Evolutionary conservation across 106 monocot genomes (phyloP).

Genomic region (Agapanthus africanus): DNA sequence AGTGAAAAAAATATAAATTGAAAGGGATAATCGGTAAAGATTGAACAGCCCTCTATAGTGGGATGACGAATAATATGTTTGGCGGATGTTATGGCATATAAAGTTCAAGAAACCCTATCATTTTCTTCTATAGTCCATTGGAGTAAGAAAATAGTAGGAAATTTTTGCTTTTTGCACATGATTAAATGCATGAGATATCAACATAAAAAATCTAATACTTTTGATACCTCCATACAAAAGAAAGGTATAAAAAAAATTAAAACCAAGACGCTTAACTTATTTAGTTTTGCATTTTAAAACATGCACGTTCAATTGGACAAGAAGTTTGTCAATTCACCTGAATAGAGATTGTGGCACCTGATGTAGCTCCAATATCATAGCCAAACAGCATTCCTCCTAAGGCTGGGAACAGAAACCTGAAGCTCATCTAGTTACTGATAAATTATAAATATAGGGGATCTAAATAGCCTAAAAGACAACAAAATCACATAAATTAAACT

Average conservation of each 20-base stretch:
- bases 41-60: background rate
- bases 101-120: background rate
- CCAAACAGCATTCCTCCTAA: constrained; percentile 89
- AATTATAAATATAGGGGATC: background rate
- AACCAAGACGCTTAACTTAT: background rate
- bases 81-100: background rate
- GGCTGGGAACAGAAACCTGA: constrained; percentile 94
- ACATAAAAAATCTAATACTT: background rate
- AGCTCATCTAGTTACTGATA: constrained; percentile 19
- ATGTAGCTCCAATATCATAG: constrained; percentile 97
- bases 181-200: background rate
- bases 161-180: background rate
- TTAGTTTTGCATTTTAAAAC: background rate
- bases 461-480: too few relatives aligned
- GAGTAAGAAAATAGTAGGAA: background rate
- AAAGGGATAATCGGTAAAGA: background rate
- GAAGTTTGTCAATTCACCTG: too few relatives aligned
- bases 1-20: background rate
- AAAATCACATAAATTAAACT: too few relatives aligned
- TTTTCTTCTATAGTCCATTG: background rate
- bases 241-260: background rate
- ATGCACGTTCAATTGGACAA: too few relatives aligned
- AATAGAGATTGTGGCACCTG: constrained; percentile 86
- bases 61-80: background rate
- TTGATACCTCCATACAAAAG: background rate